Base-by-base conservation (phyloP, 768 basidiomycete species). In the Termitomyces heimii region DNA sequence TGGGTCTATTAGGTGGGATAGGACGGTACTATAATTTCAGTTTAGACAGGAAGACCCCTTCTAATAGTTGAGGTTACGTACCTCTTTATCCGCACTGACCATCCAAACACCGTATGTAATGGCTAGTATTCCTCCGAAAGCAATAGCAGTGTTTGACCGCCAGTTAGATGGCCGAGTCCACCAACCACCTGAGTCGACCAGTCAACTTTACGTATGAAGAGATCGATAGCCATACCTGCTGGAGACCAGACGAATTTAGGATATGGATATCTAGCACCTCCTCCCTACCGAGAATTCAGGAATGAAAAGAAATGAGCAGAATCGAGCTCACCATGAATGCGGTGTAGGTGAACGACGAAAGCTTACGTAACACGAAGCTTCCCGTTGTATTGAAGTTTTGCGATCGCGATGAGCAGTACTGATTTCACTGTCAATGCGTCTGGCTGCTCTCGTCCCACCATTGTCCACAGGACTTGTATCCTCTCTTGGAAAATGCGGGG, bases 171-270 rank as follows among this genome's bases (percentile, higher is more conserved):
- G 94, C 20, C 92, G 83, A 35, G 85, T 83, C 94, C 94, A 98
- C 94, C 94, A 98, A 65, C 94, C 94, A 75, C 94, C 93, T 93
- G 61, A 37, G 35, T 45, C 51, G 45, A 28, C 49, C 46, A 40
- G 37, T 45, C 51, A 55, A 42, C 18, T 34, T 18, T 14, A 28
- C 20, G 22, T 20, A 47, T 29, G 5, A n/a, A 34, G 32, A 18
- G 18, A 28, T 8, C 20, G 72, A 60, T 7, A 47, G 50, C 61
- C 70, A 57, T 42, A 92, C 92, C 92, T 62, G 94, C 80, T 67
- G 95, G 94, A 24, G 93, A 88, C 92, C 93, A 98, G 55, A 97
- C 94, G 67, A 89, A 82, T 78, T 94, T 95, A 32, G 93, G 94
- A 71, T 88, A 97, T 9, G 94, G 92, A 79, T 92, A 97, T 74